Conservation (phyloP, 805 yeast genomes). For the Metschnikowia picachoensis region DNA sequence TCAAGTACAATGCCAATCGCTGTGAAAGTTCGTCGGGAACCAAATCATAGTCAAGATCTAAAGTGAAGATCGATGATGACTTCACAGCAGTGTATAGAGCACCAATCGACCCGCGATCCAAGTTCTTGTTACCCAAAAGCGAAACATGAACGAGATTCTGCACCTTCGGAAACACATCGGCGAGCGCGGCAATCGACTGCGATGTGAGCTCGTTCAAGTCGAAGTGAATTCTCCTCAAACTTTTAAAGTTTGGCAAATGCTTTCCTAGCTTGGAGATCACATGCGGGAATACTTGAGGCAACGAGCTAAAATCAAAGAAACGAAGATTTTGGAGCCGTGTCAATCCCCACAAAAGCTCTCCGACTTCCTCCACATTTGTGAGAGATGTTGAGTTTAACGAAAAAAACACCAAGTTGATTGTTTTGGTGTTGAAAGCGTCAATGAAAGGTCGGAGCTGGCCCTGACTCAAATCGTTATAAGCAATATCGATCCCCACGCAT, state of each 20-base stretch:
- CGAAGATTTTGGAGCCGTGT: slow-evolving; percentile 38
- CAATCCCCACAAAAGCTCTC: slow-evolving; percentile 34
- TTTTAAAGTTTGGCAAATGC: slow-evolving; percentile 43
- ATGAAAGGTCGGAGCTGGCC: slow-evolving; percentile 47
- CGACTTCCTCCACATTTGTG: slow-evolving; percentile 37
- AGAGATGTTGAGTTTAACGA: slow-evolving; percentile 51
- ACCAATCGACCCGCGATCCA: slow-evolving; percentile 43
- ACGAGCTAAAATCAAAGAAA: slow-evolving; percentile 51
- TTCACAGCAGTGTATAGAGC: slow-evolving; percentile 50
- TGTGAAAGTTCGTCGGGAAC: slow-evolving; percentile 50
- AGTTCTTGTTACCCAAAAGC: slow-evolving; percentile 46
- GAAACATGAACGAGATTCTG: slow-evolving; percentile 51
- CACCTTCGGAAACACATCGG: slow-evolving; percentile 45
- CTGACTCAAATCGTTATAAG: slow-evolving; percentile 47
- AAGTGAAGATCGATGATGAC: slow-evolving; percentile 44
- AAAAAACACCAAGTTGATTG: slow-evolving; percentile 43
- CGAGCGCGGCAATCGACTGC: slow-evolving; percentile 46
- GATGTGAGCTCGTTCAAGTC: slow-evolving; percentile 49
- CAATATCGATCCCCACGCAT: slow-evolving; percentile 55
- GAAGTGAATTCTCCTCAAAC: slow-evolving; percentile 49
- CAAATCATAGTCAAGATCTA: slow-evolving; percentile 53
- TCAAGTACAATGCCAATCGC: slow-evolving; percentile 51
- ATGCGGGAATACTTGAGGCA: slow-evolving; percentile 50
- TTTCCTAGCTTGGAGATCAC: slow-evolving; percentile 43
- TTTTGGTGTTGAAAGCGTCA: slow-evolving; percentile 33